Conservation (phyloP, 2,329 filamentous ascomycete genomes). For the Colletotrichum sp. region DNA sequence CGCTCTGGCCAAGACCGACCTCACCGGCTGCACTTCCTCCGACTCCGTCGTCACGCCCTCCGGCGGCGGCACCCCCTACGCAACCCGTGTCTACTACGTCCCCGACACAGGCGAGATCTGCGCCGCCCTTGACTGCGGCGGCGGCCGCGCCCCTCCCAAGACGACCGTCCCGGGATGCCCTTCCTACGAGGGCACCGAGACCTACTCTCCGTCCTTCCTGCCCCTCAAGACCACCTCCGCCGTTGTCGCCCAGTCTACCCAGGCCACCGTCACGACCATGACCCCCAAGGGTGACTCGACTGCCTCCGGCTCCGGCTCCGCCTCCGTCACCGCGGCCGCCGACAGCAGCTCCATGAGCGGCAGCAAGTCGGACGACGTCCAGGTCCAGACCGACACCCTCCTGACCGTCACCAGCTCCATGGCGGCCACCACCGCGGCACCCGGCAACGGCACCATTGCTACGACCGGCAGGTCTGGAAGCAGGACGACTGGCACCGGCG, state of each 20-base stretch:
- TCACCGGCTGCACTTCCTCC: slow-evolving; percentile 49
- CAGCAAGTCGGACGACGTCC: not conserved
- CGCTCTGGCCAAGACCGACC: slow-evolving; percentile 48
- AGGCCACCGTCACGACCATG: not conserved
- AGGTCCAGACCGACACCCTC: not conserved
- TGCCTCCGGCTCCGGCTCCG: not conserved
- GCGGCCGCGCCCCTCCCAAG: slow-evolving; percentile 69
- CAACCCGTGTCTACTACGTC: slow-evolving; percentile 63
- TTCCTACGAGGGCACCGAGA: slow-evolving; percentile 59
- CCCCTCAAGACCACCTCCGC: slow-evolving; percentile 30
- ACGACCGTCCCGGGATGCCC: slow-evolving; percentile 66
- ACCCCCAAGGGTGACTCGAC: not conserved
- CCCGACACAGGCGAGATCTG: slow-evolving; percentile 70
- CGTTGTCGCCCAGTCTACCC: not conserved
- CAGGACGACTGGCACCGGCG: not conserved
- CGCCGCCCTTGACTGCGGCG: slow-evolving; percentile 69
- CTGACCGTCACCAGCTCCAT: not conserved
- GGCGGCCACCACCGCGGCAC: not conserved
- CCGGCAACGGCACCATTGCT: not conserved
- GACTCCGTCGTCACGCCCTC: slow-evolving; percentile 26
- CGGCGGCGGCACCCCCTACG: slow-evolving; percentile 36
- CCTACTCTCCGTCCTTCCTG: slow-evolving; percentile 58
- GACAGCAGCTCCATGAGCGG: not conserved
- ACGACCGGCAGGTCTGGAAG: not conserved
- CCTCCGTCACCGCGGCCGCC: not conserved